Conservation (phyloP, 805 yeast genomes). For the Hanseniaspora guilliermondii region DNA sequence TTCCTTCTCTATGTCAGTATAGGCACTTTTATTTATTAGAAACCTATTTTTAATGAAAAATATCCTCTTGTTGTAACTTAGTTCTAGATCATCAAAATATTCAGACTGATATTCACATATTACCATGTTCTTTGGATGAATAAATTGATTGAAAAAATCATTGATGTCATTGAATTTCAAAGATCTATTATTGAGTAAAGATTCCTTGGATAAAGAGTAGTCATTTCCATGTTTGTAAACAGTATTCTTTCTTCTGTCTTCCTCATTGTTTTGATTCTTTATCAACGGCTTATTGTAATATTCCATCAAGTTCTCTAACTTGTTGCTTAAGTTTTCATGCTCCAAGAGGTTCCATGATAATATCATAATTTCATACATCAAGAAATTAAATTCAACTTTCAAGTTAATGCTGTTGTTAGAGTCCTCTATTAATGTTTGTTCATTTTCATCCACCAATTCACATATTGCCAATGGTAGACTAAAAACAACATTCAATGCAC, state of each 20-base stretch:
- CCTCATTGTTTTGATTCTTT: not conserved
- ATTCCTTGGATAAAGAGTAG: not conserved
- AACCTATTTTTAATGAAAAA: not conserved
- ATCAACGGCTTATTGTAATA: not conserved
- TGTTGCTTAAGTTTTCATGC: not conserved
- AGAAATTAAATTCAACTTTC: not conserved
- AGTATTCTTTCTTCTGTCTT: not conserved
- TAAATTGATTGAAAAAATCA: not conserved
- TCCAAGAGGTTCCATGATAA: constrained; percentile 2
- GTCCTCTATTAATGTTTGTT: not conserved
- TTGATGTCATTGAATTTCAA: constrained; percentile 1
- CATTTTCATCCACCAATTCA: not conserved
- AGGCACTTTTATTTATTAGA: not conserved
- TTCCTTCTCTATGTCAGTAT: not conserved
- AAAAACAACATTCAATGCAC: not conserved
- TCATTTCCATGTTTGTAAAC: not conserved
- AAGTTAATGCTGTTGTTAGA: not conserved
- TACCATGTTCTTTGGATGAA: constrained; percentile 2
- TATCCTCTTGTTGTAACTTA: not conserved
- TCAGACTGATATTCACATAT: not conserved
- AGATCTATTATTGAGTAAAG: not conserved
- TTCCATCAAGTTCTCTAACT: not conserved
- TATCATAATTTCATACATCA: constrained; percentile 5
- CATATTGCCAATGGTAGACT: not conserved
- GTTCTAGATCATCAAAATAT: not conserved